A percentile compares a stretch with the other conserved stretches of the same genome.
Conservation (phyloP, 228 moss, liverwort and hornwort species). For the Sphagnum fallax region DNA sequence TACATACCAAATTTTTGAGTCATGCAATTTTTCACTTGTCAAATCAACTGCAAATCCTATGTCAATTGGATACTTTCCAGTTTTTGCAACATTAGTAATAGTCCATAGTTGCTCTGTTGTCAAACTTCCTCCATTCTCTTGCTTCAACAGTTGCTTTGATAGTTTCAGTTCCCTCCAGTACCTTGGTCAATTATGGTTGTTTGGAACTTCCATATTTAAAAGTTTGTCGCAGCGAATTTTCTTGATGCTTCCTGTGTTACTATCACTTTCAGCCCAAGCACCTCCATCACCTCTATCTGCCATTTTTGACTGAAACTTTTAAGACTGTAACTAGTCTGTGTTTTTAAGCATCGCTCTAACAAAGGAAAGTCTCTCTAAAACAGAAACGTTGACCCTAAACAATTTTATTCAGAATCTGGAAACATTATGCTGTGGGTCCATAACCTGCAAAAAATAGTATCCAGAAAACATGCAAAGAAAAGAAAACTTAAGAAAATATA, state of each 20-base stretch:
- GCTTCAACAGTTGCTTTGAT: not conserved
- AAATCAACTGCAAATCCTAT: not conserved
- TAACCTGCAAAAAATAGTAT: not conserved
- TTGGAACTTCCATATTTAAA: constrained; percentile 1
- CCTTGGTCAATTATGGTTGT: not conserved
- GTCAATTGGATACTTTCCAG: not conserved
- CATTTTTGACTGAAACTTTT: no score
- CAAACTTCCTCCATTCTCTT: not conserved
- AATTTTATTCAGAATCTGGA: not conserved
- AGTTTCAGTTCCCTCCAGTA: not conserved
- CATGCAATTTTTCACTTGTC: no score
- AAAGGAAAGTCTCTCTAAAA: not conserved
- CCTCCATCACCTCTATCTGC: no score
- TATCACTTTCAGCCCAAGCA: not conserved
- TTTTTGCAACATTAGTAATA: not conserved
- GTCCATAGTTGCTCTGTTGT: not conserved
- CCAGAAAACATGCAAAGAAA: no score
- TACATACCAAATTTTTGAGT: no score
- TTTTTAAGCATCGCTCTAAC: not conserved
- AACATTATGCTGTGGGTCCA: not conserved
- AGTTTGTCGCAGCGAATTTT: not conserved
- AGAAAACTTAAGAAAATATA: no score
- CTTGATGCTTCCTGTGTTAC: not conserved
- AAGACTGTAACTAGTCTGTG: no score
- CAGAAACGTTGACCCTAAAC: not conserved